Percentiles rank a stretch among this genome's conserved stretches.
Evolutionary conservation across 192 early-diverging fungal genomes (phyloP).

Genomic region (Podila clonocystis): DNA sequence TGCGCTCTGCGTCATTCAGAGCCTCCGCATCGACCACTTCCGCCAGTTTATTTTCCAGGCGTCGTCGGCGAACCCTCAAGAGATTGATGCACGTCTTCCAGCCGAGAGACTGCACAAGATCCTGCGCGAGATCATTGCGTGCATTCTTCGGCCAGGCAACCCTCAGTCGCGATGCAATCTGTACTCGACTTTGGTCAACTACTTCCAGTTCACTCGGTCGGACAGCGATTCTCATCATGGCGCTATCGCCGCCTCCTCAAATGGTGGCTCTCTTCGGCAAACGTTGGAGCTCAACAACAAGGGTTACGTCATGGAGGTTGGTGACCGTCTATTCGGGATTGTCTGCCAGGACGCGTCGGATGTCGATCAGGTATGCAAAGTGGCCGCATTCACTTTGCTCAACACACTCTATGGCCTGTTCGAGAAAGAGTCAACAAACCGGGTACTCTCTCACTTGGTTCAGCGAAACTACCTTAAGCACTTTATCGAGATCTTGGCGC

Average conservation of each 20-base stretch:
- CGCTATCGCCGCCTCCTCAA: neutral
- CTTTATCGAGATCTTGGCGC: slow-evolving; percentile 65
- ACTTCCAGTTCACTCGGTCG: slow-evolving; percentile 68
- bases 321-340: slow-evolving; percentile 79
- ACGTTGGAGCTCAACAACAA: slow-evolving; percentile 57
- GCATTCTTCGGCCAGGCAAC: slow-evolving; percentile 66
- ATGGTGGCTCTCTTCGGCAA: slow-evolving; percentile 13
- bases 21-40: slow-evolving; percentile 64
- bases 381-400: slow-evolving; percentile 83
- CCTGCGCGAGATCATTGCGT: slow-evolving; percentile 65
- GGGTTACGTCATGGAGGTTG: slow-evolving; percentile 58
- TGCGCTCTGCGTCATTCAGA: slow-evolving; percentile 64
- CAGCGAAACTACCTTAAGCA: slow-evolving; percentile 67
- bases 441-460: slow-evolving; percentile 55
- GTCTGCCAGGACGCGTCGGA: slow-evolving; percentile 87
- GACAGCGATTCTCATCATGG: slow-evolving; percentile 23
- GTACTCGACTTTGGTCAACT: slow-evolving; percentile 79
- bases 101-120: slow-evolving; percentile 62
- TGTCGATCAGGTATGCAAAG: slow-evolving; percentile 83
- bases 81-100: slow-evolving; percentile 61
- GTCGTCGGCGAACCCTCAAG: slow-evolving; percentile 56
- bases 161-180: slow-evolving; percentile 78
- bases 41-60: slow-evolving; percentile 61
- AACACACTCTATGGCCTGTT: slow-evolving; percentile 71
- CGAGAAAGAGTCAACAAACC: slow-evolving; percentile 53